Evolutionary conservation across 352 stramenopile genomes (phyloP).

Genomic region (Globisporangium viniferum): DNA sequence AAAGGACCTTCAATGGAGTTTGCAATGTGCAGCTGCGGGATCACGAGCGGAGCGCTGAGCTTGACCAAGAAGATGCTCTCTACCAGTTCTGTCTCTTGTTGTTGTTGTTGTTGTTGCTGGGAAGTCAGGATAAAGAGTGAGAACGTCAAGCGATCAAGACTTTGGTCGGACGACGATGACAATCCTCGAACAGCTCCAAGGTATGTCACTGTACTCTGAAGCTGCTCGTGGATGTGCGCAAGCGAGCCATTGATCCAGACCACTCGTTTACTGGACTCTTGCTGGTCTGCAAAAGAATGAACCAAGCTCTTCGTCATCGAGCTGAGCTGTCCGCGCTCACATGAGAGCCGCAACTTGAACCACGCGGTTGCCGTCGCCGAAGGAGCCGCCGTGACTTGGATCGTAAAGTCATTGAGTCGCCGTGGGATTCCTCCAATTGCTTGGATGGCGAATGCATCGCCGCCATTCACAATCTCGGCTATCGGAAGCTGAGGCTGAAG

Average conservation of each 20-base stretch:
- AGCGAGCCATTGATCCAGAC: slow-evolving; percentile 30
- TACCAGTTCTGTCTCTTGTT: not conserved
- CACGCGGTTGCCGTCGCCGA: not conserved
- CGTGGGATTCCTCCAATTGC: slow-evolving; percentile 3
- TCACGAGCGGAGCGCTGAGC: not conserved
- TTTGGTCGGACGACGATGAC: not conserved
- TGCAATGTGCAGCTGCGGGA: slow-evolving; percentile 17
- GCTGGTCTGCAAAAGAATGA: not conserved
- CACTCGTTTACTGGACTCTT: not conserved
- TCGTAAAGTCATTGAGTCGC: slow-evolving; percentile 1
- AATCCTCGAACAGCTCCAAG: not conserved
- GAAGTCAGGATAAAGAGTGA: slow-evolving; percentile 4
- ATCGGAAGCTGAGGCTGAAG: not conserved
- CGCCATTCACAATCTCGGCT: not conserved
- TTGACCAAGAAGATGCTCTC: slow-evolving; percentile 12
- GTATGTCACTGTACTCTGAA: slow-evolving; percentile 9
- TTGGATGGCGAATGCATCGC: not conserved
- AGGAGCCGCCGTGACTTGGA: slow-evolving; percentile 1
- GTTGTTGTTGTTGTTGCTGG: not conserved
- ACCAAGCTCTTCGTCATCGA: not conserved
- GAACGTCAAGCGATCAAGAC: slow-evolving; percentile 14
- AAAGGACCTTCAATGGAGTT: slow-evolving; percentile 30
- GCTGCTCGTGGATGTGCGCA: slow-evolving; percentile 11
- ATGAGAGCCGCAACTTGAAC: slow-evolving; percentile 13
- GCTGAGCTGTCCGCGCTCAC: slow-evolving; percentile 5